Evolutionary conservation across 2,329 filamentous ascomycete species (phyloP), one percentile per base, ranked within the genome.

Genomic region (Ophiostoma piceae): DNA sequence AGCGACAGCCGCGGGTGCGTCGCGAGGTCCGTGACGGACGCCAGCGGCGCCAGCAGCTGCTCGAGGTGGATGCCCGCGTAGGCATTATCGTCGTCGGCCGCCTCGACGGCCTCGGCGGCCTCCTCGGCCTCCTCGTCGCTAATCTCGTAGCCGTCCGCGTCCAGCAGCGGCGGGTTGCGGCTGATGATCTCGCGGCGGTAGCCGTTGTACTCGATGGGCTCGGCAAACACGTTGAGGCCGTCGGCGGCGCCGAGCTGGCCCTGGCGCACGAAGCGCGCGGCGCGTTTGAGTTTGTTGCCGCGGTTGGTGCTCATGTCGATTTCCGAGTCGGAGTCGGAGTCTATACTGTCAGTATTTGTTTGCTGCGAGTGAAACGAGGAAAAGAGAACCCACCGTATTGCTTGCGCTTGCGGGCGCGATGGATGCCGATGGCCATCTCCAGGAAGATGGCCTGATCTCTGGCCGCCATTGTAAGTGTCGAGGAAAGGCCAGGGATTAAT

Each of bases 141-240:
- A 69, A 92, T 82, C 73, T 92, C 88, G 76, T 91, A 92, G 73
- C 91, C 91, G 74, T 94, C 91, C 65, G 92, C 88, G 79, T 94
- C 91, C 73, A 91, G 82, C 66, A 91, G 82, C 12, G 87, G 85
- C 5, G 90, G 90, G 74, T 93, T 94, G 74, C 86, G 87, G 77
- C 87, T 87, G 73, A 96, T 88, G 74, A 94, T 92, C 69, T 88
- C 84, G 76, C 92, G 85, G 71, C 85, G 83, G 76, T 90, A 89
- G 71, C 92, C 92, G 43, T 87, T 90, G 77, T 92, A 91, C 70
- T 92, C 88, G 74, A 71, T 32, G 1, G 71, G 35, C 54, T 91
- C 88, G 79, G 87, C 90, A 80, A 92, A 92, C 14, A 87, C 85
- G 74, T 87, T 84, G 62, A 88, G 87, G 2, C 89, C 90, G 37